Conservation (phyloP, 2,329 filamentous ascomycete genomes). For the Pseudodiploospora longispora region DNA sequence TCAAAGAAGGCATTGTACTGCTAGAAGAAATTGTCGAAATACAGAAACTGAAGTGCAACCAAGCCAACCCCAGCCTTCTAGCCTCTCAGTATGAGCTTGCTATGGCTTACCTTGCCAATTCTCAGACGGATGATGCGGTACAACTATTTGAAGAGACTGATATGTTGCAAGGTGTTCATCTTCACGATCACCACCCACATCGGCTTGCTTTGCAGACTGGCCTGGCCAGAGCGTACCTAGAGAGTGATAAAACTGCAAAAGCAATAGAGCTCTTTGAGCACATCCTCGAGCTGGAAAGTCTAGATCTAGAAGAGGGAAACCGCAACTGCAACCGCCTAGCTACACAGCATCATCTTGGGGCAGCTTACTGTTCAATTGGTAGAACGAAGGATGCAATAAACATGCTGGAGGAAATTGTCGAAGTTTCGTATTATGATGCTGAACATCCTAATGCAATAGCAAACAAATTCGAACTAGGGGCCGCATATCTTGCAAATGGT, state of each 20-base stretch:
- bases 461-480: neutral
- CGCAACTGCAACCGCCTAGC: neutral
- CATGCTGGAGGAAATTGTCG: slow-evolving; percentile 1
- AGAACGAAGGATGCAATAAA: slow-evolving; percentile 3
- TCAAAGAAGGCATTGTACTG: slow-evolving; percentile 6
- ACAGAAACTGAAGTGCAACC: neutral
- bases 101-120: slow-evolving; percentile 2
- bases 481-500: slow-evolving; percentile 2
- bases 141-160: slow-evolving; percentile 5
- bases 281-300: neutral
- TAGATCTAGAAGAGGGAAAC: slow-evolving; percentile 1
- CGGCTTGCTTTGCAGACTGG: slow-evolving; percentile 3
- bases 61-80: slow-evolving; percentile 4
- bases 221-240: slow-evolving; percentile 4
- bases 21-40: slow-evolving; percentile 5
- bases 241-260: neutral
- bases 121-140: slow-evolving; percentile 6
- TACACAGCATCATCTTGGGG: slow-evolving; percentile 1
- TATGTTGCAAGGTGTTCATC: neutral
- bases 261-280: slow-evolving; percentile 5
- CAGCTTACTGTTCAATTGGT: slow-evolving; percentile 5
- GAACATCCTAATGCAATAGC: slow-evolving; percentile 1
- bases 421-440: neutral
- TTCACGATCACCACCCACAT: slow-evolving; percentile 1
- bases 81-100: slow-evolving; percentile 6